Evolutionary conservation across 441 rosid species (phyloP).

Genomic region (Pelargonium cotyledonis): DNA sequence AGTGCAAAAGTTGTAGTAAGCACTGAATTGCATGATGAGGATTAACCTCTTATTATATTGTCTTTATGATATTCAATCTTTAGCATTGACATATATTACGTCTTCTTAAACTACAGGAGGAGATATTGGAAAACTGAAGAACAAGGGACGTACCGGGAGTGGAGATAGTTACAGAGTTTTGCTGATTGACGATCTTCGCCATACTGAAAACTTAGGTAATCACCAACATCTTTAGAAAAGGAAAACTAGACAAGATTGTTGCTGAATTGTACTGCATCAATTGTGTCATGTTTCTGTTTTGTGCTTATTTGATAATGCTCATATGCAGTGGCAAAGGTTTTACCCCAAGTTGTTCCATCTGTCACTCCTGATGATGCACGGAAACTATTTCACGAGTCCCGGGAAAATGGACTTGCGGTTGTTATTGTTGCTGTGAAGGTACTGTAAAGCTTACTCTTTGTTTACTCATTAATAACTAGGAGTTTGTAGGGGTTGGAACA

Average conservation of each 20-base stretch:
- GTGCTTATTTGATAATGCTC: constrained; percentile 8
- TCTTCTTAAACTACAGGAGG: constrained; percentile 21
- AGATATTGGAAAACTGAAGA: constrained; percentile 23
- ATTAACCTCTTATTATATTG: not conserved
- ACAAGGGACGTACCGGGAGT: constrained; percentile 22
- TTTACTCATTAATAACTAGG: no score
- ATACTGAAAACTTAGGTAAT: constrained; percentile 30
- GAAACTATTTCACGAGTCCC: constrained; percentile 24
- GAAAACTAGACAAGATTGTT: not conserved
- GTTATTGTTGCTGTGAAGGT: constrained; percentile 33
- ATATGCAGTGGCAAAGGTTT: constrained; percentile 24
- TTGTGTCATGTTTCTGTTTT: not conserved
- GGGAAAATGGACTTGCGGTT: constrained; percentile 24
- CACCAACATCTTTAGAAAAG: not conserved
- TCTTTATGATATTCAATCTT: not conserved
- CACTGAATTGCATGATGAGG: no score
- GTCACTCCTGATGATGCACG: constrained; percentile 30
- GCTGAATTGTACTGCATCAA: not conserved
- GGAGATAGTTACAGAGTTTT: constrained; percentile 33
- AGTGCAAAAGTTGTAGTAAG: no score
- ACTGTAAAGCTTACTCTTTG: not conserved
- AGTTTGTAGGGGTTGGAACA: no score
- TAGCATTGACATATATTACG: not conserved
- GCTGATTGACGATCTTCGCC: constrained; percentile 26
- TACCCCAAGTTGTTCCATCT: constrained; percentile 31